phyloP scores from a whole-genome alignment of 75 land plant genomes.

The Azolla pinnata region DNA sequence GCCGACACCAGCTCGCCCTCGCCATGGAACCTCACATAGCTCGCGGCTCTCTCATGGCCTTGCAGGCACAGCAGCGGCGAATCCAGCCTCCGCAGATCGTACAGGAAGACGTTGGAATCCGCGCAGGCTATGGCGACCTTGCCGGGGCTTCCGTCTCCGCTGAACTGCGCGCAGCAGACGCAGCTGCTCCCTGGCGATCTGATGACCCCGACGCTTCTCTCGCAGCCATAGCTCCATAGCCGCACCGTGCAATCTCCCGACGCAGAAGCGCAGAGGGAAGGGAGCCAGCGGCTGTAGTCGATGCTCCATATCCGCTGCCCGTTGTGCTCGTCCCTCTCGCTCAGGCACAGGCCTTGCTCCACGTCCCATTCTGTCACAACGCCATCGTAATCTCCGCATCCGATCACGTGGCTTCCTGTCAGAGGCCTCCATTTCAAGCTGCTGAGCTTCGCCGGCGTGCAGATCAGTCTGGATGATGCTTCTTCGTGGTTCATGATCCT shows the following conservation, averaged over 20 bases:
- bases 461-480: slow-evolving; percentile 12
- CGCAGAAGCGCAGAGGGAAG: slow-evolving; percentile 26
- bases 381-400: slow-evolving; percentile 39
- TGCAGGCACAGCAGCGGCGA: slow-evolving; percentile 3
- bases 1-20: slow-evolving; percentile 20
- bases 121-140: slow-evolving; percentile 25
- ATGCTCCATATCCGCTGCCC: slow-evolving; percentile 36
- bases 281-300: slow-evolving; percentile 20
- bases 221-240: slow-evolving; percentile 18
- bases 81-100: slow-evolving; percentile 20
- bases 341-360: slow-evolving; percentile 11
- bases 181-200: slow-evolving; percentile 12
- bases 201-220: slow-evolving; percentile 13
- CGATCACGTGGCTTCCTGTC: slow-evolving; percentile 10
- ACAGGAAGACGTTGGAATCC: slow-evolving; percentile 23
- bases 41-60: slow-evolving; percentile 26
- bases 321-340: slow-evolving; percentile 30
- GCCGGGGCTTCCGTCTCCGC: slow-evolving; percentile 5
- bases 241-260: slow-evolving; percentile 30
- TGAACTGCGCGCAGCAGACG: slow-evolving; percentile 24
- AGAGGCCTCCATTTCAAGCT: slow-evolving; percentile 32
- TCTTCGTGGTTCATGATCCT: slow-evolving; percentile 6
- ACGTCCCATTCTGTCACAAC: slow-evolving; percentile 39
- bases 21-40: slow-evolving; percentile 25
- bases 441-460: slow-evolving; percentile 36